Evolutionary conservation across 2,329 filamentous ascomycete species (phyloP).

Genomic region (Fusarium veterinarium): DNA sequence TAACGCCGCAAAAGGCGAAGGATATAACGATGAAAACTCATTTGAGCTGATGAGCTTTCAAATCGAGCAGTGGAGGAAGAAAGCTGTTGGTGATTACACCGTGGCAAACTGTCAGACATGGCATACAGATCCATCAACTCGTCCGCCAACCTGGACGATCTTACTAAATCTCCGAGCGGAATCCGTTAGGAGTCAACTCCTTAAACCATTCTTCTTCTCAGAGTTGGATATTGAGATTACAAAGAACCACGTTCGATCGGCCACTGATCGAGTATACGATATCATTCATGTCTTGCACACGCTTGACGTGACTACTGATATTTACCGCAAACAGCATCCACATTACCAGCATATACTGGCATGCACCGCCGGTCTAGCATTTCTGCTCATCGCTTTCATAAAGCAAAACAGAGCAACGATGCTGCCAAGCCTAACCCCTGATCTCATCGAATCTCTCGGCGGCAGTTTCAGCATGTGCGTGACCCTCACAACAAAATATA

Average conservation of each 20-base stretch:
- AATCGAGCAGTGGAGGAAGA: conserved; percentile 45
- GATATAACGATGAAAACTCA: conserved; percentile 41
- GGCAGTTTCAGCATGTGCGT: conserved; percentile 31
- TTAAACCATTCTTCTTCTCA: conserved; percentile 31
- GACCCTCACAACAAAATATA: conserved; percentile 19
- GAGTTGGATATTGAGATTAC: conserved; percentile 25
- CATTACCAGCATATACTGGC: conserved; percentile 27
- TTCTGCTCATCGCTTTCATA: conserved; percentile 26
- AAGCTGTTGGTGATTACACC: conserved; percentile 31
- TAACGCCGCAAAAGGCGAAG: conserved; percentile 12
- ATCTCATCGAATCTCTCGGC: conserved; percentile 15
- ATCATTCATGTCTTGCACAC: conserved; percentile 22
- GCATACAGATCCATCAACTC: conserved; percentile 10
- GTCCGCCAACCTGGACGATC: conserved; percentile 26
- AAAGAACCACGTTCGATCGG: conserved; percentile 22
- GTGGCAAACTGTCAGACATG: conserved; percentile 10
- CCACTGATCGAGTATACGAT: conserved; percentile 21
- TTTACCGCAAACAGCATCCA: conserved; percentile 29
- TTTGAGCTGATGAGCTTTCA: conserved; percentile 48
- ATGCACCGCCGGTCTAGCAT: conserved; percentile 21
- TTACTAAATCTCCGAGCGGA: conserved; percentile 27
- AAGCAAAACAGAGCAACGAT: conserved; percentile 26
- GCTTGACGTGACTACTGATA: conserved; percentile 14
- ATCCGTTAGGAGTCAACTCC: conserved; percentile 21
- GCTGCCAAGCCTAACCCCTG: conserved; percentile 7